Evolutionary conservation across 352 stramenopile genomes (phyloP).

Genomic region (Globisporangium megalacanthum): DNA sequence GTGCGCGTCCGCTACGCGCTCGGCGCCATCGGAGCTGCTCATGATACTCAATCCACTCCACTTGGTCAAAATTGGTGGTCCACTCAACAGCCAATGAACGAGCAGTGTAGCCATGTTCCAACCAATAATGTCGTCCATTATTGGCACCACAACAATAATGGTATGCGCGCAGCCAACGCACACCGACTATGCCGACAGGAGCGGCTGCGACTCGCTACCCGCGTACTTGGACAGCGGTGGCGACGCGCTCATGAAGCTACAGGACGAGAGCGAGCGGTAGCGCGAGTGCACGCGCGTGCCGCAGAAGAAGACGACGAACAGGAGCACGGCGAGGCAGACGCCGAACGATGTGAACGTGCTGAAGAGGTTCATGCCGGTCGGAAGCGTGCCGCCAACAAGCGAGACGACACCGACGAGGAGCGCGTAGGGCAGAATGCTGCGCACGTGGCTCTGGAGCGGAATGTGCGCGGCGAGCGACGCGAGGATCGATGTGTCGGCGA

Average conservation of each 20-base stretch:
- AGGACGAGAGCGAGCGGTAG: conserved; percentile 69
- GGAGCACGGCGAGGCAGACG: conserved; percentile 62
- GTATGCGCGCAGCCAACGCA: no score
- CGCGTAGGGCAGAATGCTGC: conserved; percentile 82
- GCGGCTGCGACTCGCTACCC: conserved; percentile 37
- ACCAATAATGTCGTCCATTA: not conserved
- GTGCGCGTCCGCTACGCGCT: conserved; percentile 8
- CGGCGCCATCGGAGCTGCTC: conserved; percentile 4
- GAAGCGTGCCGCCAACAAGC: conserved; percentile 59
- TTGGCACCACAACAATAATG: no score
- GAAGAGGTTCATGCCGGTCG: conserved; percentile 67
- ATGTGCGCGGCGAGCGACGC: conserved; percentile 73
- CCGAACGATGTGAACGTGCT: conserved; percentile 77
- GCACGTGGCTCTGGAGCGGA: conserved; percentile 76
- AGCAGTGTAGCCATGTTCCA: conserved; percentile 1
- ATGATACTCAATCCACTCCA: not conserved
- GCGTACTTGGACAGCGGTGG: conserved; percentile 49
- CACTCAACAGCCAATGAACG: not conserved
- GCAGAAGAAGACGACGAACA: conserved; percentile 78
- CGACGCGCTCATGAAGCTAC: conserved; percentile 65
- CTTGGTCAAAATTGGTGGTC: not conserved
- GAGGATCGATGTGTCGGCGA: conserved; percentile 92
- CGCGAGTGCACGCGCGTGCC: conserved; percentile 73
- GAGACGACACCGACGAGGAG: conserved; percentile 66
- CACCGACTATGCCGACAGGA: conserved; percentile 23